Base-by-base conservation (phyloP, 176 grass and related monocot species). In the Eragrostis nindensis region DNA sequence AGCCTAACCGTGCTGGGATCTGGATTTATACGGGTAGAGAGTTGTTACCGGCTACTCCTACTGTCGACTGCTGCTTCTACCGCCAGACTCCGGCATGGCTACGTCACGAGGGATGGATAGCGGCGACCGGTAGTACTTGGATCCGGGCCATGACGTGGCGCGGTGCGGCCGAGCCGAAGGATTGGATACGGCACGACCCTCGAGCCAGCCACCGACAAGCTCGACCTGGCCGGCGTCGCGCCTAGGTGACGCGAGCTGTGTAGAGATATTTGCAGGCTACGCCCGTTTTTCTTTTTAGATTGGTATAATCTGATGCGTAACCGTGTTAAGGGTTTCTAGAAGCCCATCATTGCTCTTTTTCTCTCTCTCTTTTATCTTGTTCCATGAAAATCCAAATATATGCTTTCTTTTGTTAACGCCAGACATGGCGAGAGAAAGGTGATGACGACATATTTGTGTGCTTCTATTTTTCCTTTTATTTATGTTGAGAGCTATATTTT, bases 151-250 rank as follows among this genome's bases (percentile, higher is more conserved):
- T 19, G 47, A 27, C 47, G 71, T 66, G 71, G 59, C 17, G 71
- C 40, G n/a, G n/a, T 25, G 55, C 55, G 55, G n/a, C n/a, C 55
- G n/a, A 59, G 48, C 70, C 38, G 13, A 72, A 69, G 17, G 54
- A 29, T 70, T 1, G 56, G 68, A 41, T 44, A 13, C 15, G 68
- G 63, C 80, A 42, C 82, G 82, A 60, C 41, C 27, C 75, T 5
- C 27, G 24, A 61, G 24, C 57, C 27, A 17, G 13, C 66, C 85
- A 71, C 84, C 50, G 79, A 82, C 85, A 69, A 68, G 12, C 62
- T 49, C 15, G 29, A 16, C 17, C 56, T n/a, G n/a, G n/a, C n/a
- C n/a, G n/a, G 52, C 52, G 57, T 4, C 11, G 32, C 32, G 4
- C 32, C 32, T 36, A 36, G 22, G 11, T 27, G 55, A 59, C 55